A percentile compares a stretch with the other conserved stretches of the same genome.
phyloP scores from a whole-genome alignment of 306 rosid species.

The Fagus sylvatica region DNA sequence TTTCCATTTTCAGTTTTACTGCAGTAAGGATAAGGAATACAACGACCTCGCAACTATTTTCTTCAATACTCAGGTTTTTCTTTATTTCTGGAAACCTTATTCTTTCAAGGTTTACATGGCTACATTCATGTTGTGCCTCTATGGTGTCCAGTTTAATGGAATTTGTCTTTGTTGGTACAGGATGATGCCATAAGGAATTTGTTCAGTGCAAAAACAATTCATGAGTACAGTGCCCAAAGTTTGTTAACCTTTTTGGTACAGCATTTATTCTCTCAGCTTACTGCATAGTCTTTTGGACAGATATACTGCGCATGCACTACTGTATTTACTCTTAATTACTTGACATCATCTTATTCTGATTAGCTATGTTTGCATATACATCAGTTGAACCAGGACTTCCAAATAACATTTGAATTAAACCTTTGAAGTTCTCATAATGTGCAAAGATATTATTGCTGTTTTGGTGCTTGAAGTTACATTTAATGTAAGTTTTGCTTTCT shows the following conservation, averaged over 20 bases:
- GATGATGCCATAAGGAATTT: constrained; percentile 98
- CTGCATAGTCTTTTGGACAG: constrained; percentile 9
- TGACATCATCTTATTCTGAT: background rate
- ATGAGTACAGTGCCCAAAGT: constrained; percentile 93
- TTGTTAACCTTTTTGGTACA: constrained; percentile 92
- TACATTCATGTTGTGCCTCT: background rate
- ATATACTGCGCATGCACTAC: background rate
- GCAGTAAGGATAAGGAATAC: constrained; percentile 88
- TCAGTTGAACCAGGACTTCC: background rate
- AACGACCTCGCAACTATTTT: constrained; percentile 98
- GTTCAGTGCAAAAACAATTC: constrained; percentile 96
- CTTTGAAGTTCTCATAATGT: background rate
- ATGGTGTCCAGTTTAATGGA: constrained; percentile 11
- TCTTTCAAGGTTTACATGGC: constrained; percentile 6
- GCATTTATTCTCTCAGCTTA: constrained; percentile 28
- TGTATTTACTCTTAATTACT: background rate
- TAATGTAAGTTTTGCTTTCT: constrained; percentile 21
- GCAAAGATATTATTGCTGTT: background rate
- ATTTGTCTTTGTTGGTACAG: constrained; percentile 46
- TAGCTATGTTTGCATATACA: background rate
- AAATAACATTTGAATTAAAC: background rate
- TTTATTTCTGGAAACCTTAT: constrained; percentile 20
- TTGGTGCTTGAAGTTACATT: constrained; percentile 12
- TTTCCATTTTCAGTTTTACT: constrained; percentile 63
- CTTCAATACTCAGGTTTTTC: constrained; percentile 89